Evolutionary conservation across 805 yeast species (phyloP).

Genomic region (Candida sonorensis): DNA sequence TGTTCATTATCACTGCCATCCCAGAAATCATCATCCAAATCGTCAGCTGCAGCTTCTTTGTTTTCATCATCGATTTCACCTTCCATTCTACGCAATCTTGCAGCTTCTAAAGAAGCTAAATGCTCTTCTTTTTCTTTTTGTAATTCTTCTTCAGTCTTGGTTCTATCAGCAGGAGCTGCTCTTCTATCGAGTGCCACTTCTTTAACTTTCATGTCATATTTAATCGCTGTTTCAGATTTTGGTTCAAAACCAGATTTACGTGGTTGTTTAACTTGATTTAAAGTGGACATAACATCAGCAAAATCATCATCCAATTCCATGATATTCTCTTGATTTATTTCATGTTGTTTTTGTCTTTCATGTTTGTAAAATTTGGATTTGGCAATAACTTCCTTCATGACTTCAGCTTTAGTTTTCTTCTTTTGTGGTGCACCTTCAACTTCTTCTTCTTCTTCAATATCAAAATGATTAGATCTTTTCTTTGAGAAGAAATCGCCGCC

Average conservation of each 20-base stretch:
- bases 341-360: constrained; percentile 64
- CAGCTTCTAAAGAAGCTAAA: constrained; percentile 57
- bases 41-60: constrained; percentile 55
- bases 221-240: constrained; percentile 36
- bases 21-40: constrained; percentile 68
- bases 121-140: constrained; percentile 53
- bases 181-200: constrained; percentile 65
- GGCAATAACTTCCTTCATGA: constrained; percentile 79
- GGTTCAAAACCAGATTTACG: constrained; percentile 24
- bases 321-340: constrained; percentile 51
- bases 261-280: constrained; percentile 21
- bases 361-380: constrained; percentile 73
- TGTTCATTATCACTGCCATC: constrained; percentile 41
- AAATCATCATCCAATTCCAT: constrained; percentile 67
- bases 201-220: constrained; percentile 60
- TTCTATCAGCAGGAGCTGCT: constrained; percentile 76
- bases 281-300: constrained; percentile 51
- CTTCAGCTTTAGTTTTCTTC: constrained; percentile 75
- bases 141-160: constrained; percentile 71
- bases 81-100: constrained; percentile 66
- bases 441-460: constrained; percentile 21
- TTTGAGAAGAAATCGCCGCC: constrained; percentile 27
- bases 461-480: constrained; percentile 24
- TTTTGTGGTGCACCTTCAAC: constrained; percentile 36
- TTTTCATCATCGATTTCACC: constrained; percentile 40